A percentile compares a stretch with the other conserved stretches of the same genome.
phyloP scores from a whole-genome alignment of 768 basidiomycete genomes.

The Mycena vulgaris region DNA sequence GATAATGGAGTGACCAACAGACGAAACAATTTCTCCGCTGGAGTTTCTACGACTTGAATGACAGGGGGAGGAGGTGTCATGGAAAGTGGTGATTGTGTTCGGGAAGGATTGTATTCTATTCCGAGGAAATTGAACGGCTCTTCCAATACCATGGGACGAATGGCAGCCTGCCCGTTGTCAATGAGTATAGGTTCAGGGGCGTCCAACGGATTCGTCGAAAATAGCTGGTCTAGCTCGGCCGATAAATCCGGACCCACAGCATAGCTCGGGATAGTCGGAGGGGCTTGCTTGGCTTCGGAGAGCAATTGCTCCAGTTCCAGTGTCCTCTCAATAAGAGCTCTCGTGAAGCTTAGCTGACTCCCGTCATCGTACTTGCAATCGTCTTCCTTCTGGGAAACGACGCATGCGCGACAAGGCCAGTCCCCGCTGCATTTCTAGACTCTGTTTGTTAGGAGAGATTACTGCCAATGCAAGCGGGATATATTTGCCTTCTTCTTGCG shows the following conservation, averaged over 20 bases:
- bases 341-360: constrained; percentile 38
- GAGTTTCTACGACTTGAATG: not conserved
- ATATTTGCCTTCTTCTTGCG: constrained; percentile 50
- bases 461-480: not conserved
- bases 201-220: constrained; percentile 21
- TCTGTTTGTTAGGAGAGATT: not conserved
- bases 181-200: not conserved
- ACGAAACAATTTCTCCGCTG: constrained; percentile 26
- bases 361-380: constrained; percentile 38
- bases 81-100: not conserved
- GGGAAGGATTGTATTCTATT: not conserved
- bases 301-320: constrained; percentile 36
- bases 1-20: constrained; percentile 14
- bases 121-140: not conserved
- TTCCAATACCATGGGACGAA: not conserved
- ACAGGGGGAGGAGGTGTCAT: not conserved
- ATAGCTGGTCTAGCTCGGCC: constrained; percentile 30
- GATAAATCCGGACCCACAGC: constrained; percentile 19
- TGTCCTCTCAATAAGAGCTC: constrained; percentile 37
- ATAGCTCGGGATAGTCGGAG: constrained; percentile 1
- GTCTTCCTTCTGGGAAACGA: constrained; percentile 37
- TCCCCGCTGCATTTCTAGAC: constrained; percentile 32
- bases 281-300: constrained; percentile 23
- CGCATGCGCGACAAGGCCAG: constrained; percentile 37
- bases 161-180: not conserved